Conservation (phyloP, 1,284 basidiomycete species). For the Naganishia albida region DNA sequence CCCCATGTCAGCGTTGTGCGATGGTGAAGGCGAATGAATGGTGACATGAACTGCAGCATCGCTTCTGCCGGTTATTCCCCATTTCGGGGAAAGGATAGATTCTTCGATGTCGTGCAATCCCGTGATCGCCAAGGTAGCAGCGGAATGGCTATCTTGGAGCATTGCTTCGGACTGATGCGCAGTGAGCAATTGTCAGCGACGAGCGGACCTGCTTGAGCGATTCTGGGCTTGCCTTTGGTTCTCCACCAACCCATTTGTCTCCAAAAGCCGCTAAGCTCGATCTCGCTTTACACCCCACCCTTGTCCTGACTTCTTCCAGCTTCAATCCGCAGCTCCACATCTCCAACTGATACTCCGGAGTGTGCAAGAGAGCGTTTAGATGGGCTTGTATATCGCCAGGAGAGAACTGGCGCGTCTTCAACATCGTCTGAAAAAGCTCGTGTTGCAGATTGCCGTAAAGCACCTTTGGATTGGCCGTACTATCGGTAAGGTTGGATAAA, state of each 20-base stretch:
- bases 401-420: conserved; percentile 54
- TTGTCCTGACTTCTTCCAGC: conserved; percentile 45
- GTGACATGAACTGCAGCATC: conserved; percentile 81
- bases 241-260: conserved; percentile 45
- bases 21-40: conserved; percentile 55
- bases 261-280: conserved; percentile 48
- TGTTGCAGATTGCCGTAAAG: conserved; percentile 90
- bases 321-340: conserved; percentile 51
- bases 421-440: conserved; percentile 77
- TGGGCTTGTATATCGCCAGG: conserved; percentile 38
- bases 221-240: conserved; percentile 38
- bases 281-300: conserved; percentile 45
- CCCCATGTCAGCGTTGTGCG: conserved; percentile 42
- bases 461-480: conserved; percentile 48
- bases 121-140: conserved; percentile 66
- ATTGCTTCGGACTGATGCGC: conserved; percentile 61
- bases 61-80: conserved; percentile 92
- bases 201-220: not conserved
- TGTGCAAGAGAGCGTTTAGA: conserved; percentile 43
- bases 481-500: conserved; percentile 41
- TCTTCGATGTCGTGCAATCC: conserved; percentile 86
- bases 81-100: conserved; percentile 94
- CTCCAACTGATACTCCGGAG: conserved; percentile 46
- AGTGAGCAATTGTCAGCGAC: conserved; percentile 20
- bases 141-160: conserved; percentile 56